Base-by-base conservation (phyloP, 441 rosid genomes). In the Viola pubescens region DNA sequence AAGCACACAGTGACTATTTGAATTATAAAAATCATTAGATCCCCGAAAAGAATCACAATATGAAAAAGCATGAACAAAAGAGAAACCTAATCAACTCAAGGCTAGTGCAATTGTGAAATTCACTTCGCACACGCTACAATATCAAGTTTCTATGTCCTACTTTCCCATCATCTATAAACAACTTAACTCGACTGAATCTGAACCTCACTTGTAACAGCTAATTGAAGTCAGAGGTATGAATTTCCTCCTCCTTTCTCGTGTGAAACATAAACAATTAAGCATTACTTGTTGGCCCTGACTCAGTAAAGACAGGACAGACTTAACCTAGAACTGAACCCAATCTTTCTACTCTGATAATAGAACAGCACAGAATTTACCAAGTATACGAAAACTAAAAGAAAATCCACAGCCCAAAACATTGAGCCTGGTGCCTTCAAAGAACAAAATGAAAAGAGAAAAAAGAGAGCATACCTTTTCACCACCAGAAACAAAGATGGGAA, bases 401-500 rank as follows among this genome's bases (percentile, higher is more conserved):
- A 6, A 46, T 3, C 9, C 9, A 46, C 9, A 6, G 3, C 48
- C 48, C 9, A 4, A 9, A 46, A 3, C 10, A 9, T 8, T 8
- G 5, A 16, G 4, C 48, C 9, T 5, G 4, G 48, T 9, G 6
- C 7, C 48, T 46, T 46, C 48, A 46, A 10, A 0, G 14, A 12
- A 46, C 8, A 49, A 43, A 0, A 58, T 26, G 1, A 14, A 16
- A 41, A 13, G 34, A 10, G 10, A 43, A 41, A 45, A 5, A 45
- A 42, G 3, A 56, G n/a, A 63, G 72, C 77, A 56, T 54, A 89
- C 94, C 94, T 84, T 64, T 37, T 66, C 73, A 49, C 54, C 75
- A 54, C 91, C 87, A 61, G 73, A 52, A 66, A 89, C 83, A 60
- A 69, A 64, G 57, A 91, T 59, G 7, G 95, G 96, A 67, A 81